phyloP scores from a whole-genome alignment of 2,329 filamentous ascomycete species.

The Clonostachys sp. region DNA sequence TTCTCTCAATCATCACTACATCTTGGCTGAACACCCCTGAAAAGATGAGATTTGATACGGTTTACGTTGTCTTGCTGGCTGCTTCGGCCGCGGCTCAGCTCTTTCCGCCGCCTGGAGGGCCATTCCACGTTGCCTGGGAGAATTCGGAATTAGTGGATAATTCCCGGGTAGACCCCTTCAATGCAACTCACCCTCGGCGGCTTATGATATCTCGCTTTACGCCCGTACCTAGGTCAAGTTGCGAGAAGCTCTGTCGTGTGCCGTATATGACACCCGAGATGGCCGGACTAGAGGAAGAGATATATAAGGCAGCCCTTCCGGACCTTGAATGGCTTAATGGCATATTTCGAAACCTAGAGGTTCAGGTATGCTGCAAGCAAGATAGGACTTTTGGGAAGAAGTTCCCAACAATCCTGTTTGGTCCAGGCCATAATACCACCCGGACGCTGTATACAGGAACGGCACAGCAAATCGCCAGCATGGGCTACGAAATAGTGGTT shows the following conservation, averaged over 20 bases:
- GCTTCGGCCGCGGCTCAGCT: background rate
- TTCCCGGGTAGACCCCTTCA: constrained; percentile 3
- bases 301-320: constrained; percentile 6
- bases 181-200: constrained; percentile 1
- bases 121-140: constrained; percentile 1
- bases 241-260: constrained; percentile 9
- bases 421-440: constrained; percentile 35
- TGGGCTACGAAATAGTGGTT: constrained; percentile 38
- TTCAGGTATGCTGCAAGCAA: constrained; percentile 12
- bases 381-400: constrained; percentile 8
- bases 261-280: constrained; percentile 12
- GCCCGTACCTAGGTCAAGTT: constrained; percentile 7
- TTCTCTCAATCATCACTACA: too few species aligned
- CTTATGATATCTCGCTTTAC: constrained; percentile 8
- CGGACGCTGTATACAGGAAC: constrained; percentile 35
- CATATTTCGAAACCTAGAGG: constrained; percentile 8
- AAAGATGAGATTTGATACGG: too few species aligned
- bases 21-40: too few species aligned
- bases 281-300: constrained; percentile 11
- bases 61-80: background rate
- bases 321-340: constrained; percentile 9
- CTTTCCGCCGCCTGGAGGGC: background rate
- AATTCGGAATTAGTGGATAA: constrained; percentile 2
- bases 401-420: constrained; percentile 29
- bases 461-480: constrained; percentile 37